Conservation (phyloP, 2,329 filamentous ascomycete genomes). For the Fusarium tupiense region DNA sequence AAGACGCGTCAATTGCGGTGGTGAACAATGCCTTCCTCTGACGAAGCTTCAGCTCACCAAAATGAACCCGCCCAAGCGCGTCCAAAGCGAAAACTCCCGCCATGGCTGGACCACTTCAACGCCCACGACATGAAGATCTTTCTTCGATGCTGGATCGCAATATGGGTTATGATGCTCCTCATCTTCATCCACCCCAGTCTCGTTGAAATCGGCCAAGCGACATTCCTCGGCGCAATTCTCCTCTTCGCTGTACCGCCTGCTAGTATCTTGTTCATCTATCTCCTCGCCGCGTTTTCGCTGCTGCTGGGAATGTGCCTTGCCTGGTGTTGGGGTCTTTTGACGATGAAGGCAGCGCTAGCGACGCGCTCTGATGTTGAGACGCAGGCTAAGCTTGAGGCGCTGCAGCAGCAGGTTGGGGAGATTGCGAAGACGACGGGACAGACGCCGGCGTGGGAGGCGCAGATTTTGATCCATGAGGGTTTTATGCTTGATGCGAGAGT, state of each 20-base stretch:
- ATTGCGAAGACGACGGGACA: constrained; percentile 44
- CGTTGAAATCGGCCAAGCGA: constrained; percentile 52
- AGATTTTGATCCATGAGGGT: constrained; percentile 54
- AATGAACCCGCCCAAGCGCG: neutral
- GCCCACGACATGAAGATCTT: constrained; percentile 56
- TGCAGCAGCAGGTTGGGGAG: constrained; percentile 50
- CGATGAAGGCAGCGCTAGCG: constrained; percentile 59
- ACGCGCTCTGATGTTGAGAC: constrained; percentile 53
- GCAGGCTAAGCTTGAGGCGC: constrained; percentile 44
- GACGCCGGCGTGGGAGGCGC: constrained; percentile 41
- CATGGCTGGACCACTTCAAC: constrained; percentile 58
- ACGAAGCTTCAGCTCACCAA: neutral
- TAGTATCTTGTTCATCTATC: constrained; percentile 56
- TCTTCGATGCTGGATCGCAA: constrained; percentile 57
- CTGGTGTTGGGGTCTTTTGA: constrained; percentile 61
- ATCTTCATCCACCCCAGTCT: constrained; percentile 58
- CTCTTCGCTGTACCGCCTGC: constrained; percentile 58
- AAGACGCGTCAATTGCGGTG: neutral
- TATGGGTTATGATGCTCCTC: constrained; percentile 57
- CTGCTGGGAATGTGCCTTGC: constrained; percentile 57
- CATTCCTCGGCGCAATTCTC: constrained; percentile 56
- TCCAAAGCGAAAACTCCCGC: constrained; percentile 31
- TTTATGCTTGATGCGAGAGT: constrained; percentile 60
- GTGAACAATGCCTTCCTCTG: constrained; percentile 2
- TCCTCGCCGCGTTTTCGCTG: constrained; percentile 54